phyloP scores from a whole-genome alignment of 1,284 basidiomycete genomes.

The Coniferiporia weirii region DNA sequence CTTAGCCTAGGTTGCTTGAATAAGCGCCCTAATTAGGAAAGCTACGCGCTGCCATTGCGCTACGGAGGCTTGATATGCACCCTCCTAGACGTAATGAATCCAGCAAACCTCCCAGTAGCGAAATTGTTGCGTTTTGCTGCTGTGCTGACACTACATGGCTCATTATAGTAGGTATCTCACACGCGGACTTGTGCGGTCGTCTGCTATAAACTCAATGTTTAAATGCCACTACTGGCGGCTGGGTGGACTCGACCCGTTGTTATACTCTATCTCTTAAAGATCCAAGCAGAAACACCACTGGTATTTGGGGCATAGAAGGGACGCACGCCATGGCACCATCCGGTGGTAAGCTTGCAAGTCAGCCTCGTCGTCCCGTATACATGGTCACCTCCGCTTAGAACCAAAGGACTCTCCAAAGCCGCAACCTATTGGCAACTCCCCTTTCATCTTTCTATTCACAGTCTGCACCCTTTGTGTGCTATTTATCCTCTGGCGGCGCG shows the following conservation, averaged over 20 bases:
- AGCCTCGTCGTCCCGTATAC: neutral
- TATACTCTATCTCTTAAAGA: too few species aligned
- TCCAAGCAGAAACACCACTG: too few species aligned
- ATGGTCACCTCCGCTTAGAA: constrained; percentile 35
- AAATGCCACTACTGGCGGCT: too few species aligned
- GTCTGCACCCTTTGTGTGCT: constrained; percentile 53
- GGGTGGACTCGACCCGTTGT: too few species aligned
- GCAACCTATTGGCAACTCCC: constrained; percentile 54
- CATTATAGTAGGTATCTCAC: too few species aligned
- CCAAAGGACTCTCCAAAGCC: constrained; percentile 57
- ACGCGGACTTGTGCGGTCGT: too few species aligned
- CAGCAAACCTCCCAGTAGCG: too few species aligned
- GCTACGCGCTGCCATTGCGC: constrained; percentile 24
- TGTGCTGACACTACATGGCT: too few species aligned
- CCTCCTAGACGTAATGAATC: too few species aligned
- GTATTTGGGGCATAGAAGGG: too few species aligned
- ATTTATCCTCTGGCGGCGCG: constrained; percentile 63
- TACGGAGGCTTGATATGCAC: constrained; percentile 18
- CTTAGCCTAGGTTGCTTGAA: constrained; percentile 13
- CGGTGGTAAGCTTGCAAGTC: neutral
- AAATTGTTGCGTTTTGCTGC: too few species aligned
- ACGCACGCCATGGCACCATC: neutral
- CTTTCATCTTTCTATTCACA: constrained; percentile 53
- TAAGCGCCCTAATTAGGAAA: constrained; percentile 16
- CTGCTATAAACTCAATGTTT: too few species aligned